Percentiles rank a stretch among this genome's conserved stretches.
Conservation (phyloP, 73 alveolate genomes). For the Stentor roeselii region DNA sequence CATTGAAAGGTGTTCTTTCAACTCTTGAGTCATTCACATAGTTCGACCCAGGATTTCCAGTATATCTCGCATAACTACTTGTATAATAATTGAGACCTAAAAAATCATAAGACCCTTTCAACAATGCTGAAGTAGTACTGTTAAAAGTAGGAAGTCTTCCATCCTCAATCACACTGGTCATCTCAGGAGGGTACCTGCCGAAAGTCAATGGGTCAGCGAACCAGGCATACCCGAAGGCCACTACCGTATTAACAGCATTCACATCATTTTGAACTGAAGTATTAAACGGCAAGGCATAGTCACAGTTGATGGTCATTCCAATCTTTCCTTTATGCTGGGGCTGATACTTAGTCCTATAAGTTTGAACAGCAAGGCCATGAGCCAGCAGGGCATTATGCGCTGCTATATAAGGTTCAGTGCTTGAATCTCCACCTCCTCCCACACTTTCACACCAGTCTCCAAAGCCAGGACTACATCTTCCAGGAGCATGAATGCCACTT, state of each 20-base stretch:
- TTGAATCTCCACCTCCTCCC: conserved; percentile 45
- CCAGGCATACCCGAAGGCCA: conserved; percentile 28
- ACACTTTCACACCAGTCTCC: conserved; percentile 20
- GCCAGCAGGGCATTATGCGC: conserved; percentile 35
- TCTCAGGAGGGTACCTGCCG: conserved; percentile 36
- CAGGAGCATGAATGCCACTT: conserved; percentile 36
- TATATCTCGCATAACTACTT: background rate
- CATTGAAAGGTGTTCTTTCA: background rate
- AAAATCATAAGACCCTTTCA: conserved; percentile 32
- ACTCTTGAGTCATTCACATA: conserved; percentile 21
- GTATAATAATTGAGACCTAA: conserved; percentile 38
- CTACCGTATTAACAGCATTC: conserved; percentile 21
- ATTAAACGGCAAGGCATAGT: conserved; percentile 31
- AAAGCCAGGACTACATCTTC: no score
- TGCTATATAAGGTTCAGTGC: conserved; percentile 40
- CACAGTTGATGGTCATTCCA: conserved; percentile 33
- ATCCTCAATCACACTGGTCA: background rate
- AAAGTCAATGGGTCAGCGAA: conserved; percentile 35
- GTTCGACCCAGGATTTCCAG: conserved; percentile 10
- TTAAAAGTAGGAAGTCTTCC: conserved; percentile 40
- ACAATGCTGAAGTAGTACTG: background rate
- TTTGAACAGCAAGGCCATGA: conserved; percentile 44
- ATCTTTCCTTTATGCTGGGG: conserved; percentile 30
- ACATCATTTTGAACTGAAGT: conserved; percentile 35
- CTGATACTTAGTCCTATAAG: conserved; percentile 41